Base-by-base conservation (phyloP, 208 protist genomes). In the Acanthamoeba culbertsoni region DNA sequence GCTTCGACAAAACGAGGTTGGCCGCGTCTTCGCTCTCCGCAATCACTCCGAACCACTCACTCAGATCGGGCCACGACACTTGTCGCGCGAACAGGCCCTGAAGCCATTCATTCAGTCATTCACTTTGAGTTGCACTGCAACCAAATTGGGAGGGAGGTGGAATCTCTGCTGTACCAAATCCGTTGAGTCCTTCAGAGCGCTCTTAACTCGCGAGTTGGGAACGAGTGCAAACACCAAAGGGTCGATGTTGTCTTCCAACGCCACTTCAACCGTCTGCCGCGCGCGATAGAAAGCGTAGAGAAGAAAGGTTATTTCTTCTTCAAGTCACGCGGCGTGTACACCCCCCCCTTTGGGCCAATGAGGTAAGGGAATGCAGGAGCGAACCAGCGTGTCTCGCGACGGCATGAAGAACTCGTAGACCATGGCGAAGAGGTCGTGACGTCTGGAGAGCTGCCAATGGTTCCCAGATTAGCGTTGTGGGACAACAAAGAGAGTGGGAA, bases 351-450 rank as follows among this genome's bases (percentile, higher is more conserved):
- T n/a, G n/a, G n/a, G n/a, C n/a, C n/a, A n/a, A n/a, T n/a, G n/a
- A n/a, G n/a, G n/a, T n/a, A n/a, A n/a, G n/a, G n/a, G n/a, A n/a
- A n/a, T n/a, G n/a, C n/a, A n/a, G n/a, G n/a, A n/a, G 48, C 68
- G 35, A 79, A 79, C 68, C 68, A 79, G 0, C 12, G 40, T 79
- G 40, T 79, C 68, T 12, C 40, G 40, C 26, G 68, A 4, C 42
- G 68, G 68, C 68, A 79, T 79, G 68, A 79, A 51, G 68, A 79
- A 79, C 42, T 79, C 68, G 42, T 51, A 51, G 35, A 79, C 23
- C 40, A n/a, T 4, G 14, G 68, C 68, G 37, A 79, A 79, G 40
- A 79, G 37, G 68, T 79, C 68, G 7, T 79, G 68, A 16, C 68
- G 68, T 42, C 68, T 43, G 23, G 35, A 45, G 16, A 79, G 68